These are phyloP conservation scores for Clitopilus hobsonii DNA, from an alignment of 768 basidiomycete genomes.

Conservation along the genomic window DNA sequence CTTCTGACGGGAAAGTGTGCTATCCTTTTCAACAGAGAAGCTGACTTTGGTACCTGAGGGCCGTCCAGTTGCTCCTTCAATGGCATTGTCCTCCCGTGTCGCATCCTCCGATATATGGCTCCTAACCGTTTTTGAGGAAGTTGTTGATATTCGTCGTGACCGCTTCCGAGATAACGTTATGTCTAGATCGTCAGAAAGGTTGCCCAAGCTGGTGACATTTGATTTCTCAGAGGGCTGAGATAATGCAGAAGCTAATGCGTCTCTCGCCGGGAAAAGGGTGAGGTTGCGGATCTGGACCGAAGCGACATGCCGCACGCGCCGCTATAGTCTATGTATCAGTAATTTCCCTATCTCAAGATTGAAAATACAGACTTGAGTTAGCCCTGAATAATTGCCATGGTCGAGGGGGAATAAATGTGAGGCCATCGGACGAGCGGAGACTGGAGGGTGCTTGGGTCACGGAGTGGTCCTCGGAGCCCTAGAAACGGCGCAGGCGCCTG, in stretches of 20 bases:
- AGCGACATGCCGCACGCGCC: slow-evolving; percentile 69
- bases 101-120: slow-evolving; percentile 44
- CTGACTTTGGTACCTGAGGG: slow-evolving; percentile 43
- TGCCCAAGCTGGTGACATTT: slow-evolving; percentile 52
- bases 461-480: not conserved
- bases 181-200: slow-evolving; percentile 69
- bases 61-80: slow-evolving; percentile 33
- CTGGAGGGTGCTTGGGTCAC: not conserved
- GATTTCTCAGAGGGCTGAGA: slow-evolving; percentile 59
- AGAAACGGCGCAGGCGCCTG: not conserved
- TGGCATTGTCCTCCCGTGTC: slow-evolving; percentile 22
- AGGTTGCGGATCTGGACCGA: slow-evolving; percentile 75
- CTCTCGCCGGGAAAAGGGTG: slow-evolving; percentile 80
- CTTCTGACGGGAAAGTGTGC: slow-evolving; percentile 7
- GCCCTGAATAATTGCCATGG: not conserved
- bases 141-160: slow-evolving; percentile 54
- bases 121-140: slow-evolving; percentile 47
- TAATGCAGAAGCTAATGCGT: slow-evolving; percentile 72
- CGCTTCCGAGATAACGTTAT: slow-evolving; percentile 55
- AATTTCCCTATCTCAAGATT: not conserved
- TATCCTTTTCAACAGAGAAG: slow-evolving; percentile 21
- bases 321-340: slow-evolving; percentile 28
- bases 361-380: slow-evolving; percentile 12
- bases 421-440: slow-evolving; percentile 1
- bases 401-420: not conserved